Base-by-base conservation (phyloP, 2,329 filamentous ascomycete genomes). In the Nemania abortiva region DNA sequence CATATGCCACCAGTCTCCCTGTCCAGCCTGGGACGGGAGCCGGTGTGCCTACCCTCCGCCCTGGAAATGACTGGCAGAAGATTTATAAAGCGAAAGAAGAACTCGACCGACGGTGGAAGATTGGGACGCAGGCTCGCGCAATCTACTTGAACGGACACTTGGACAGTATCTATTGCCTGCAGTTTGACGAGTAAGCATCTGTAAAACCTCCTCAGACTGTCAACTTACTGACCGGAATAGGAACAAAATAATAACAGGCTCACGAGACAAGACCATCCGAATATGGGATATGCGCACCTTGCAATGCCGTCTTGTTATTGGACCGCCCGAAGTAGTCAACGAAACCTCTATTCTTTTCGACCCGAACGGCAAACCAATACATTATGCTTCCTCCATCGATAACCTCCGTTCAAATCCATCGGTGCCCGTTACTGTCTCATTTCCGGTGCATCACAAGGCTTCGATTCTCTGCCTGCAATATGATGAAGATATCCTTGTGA, bases 401-500 rank as follows among this genome's bases (percentile, higher is more conserved):
- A 84, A 85, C 74, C 82, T 83, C 42, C 79, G 79, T 53, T 77
- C 80, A n/a, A 78, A 78, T 50, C 76, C 82, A 57, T 89, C 85
- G 15, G 81, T 83, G 52, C 90, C 89, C 10, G 80, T 83, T 1
- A 84, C 86, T 0, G 85, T 86, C 39, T 88, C 87, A 6, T 91
- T 90, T 71, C 80, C 84, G 22, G 82, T 84, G 55, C 93, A 95
- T 80, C 96, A 99, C 83, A 91, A 92, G 72, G 95, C 94, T 1
- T 98, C 95, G 13, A 97, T 99, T 70, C 86, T 99, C 22, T 99
- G 96, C 79, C 86, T 99, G 58, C 95, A 98, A 78, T 99, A 97
- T 79, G 96, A 99, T 77, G 90, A 96, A 60, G 87, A 92, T 55
- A 97, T 98, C 71, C 90, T 99, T 75, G 94, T 98, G 18, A 98